Base-by-base conservation (phyloP, 2,329 filamentous ascomycete genomes). In the Fusarium penzigii region DNA sequence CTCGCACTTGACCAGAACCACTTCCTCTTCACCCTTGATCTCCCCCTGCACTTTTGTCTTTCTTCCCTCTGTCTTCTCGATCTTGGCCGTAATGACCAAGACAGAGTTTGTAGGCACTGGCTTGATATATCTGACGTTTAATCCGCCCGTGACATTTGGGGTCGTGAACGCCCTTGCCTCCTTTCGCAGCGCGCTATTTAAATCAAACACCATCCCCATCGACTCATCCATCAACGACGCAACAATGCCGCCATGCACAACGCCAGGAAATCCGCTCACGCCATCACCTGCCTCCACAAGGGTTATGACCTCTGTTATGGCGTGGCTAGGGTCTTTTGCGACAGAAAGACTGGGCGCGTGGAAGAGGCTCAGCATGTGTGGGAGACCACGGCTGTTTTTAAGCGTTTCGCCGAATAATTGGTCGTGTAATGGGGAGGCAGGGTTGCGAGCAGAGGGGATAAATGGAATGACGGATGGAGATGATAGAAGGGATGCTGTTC, bases 191-290 rank as follows among this genome's bases (percentile, higher is more conserved):
- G 64, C 65, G 17, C 56, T 49, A 29, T 75, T 75, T 7, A 73
- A 57, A 45, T 74, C 72, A 17, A 70, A 65, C 16, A 75, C 51
- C 2, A 62, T 59, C 4, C 71, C 70, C 56, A 72, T 68, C 6
- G 67, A 57, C 63, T 75, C 73, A 44, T 75, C 73, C 20, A 71
- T 52, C 48, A 75, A 54, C 6, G 72, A 59, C 36, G 67, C 67
- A 9, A 65, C 61, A 42, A 74, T 55, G 11, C 73, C 73, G 7
- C 73, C 73, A 48, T 75, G 72, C 2, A 72, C 53, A 10, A 74
- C 52, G 8, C 59, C 59, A 1, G 65, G 58, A 34, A 67, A 70
- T 2, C 73, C 71, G 7, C 63, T 67, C 6, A 74, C 57, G 2
- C 70, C 71, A 2, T 64, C 57, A 1, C 69, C 69, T 8, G 74